Conservation (phyloP, 2,329 filamentous ascomycete species). For the Beauveria scarabaeidicola region DNA sequence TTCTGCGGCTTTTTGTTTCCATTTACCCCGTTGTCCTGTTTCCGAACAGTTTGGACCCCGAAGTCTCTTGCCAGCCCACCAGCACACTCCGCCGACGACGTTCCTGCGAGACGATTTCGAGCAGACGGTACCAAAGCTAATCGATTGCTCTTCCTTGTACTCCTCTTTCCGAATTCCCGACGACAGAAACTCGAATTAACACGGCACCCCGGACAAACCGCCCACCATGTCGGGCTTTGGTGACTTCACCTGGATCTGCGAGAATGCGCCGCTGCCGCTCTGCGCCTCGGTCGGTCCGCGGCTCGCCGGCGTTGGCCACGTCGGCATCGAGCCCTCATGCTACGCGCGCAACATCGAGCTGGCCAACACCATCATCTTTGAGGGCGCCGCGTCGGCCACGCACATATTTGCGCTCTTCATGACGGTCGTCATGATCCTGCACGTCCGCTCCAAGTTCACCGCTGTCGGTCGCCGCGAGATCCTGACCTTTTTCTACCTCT, state of each 20-base stretch:
- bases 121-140: background rate
- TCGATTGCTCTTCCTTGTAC: background rate
- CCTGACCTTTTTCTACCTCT: slow-evolving; percentile 93
- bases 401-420: slow-evolving; percentile 86
- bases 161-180: background rate
- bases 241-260: slow-evolving; percentile 81
- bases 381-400: slow-evolving; percentile 82
- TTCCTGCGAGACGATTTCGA: background rate
- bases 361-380: slow-evolving; percentile 97
- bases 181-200: background rate
- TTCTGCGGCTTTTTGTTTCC: background rate
- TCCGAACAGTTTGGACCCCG: no score
- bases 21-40: no score
- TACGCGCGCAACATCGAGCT: slow-evolving; percentile 92
- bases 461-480: slow-evolving; percentile 73
- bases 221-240: slow-evolving; percentile 71
- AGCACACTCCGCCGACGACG: background rate
- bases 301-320: slow-evolving; percentile 55
- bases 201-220: background rate
- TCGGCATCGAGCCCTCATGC: slow-evolving; percentile 81
- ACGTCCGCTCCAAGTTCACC: slow-evolving; percentile 95
- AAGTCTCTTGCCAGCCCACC: background rate
- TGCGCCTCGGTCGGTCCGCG: slow-evolving; percentile 78
- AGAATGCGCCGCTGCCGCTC: slow-evolving; percentile 73
- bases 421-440: slow-evolving; percentile 90